phyloP scores from a whole-genome alignment of 106 monocot genomes.

The Apostasia ramifera region DNA sequence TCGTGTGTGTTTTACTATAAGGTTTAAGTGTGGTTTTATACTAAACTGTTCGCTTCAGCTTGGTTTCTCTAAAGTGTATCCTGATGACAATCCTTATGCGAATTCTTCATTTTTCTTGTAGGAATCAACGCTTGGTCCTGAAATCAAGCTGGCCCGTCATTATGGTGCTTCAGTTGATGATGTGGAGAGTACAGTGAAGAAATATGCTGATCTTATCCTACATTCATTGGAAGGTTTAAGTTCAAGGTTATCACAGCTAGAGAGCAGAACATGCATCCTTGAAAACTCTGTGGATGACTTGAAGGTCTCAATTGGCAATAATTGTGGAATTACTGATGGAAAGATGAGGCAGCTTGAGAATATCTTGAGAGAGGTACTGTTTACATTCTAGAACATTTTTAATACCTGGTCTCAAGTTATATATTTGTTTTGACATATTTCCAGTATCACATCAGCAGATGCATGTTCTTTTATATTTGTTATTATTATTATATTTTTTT shows the following conservation, averaged over 20 bases:
- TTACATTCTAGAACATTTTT: background rate
- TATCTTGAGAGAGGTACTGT: constrained; percentile 57
- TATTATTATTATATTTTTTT: too few species aligned
- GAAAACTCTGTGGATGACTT: constrained; percentile 57
- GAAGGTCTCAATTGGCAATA: constrained; percentile 39
- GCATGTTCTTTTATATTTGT: too few species aligned
- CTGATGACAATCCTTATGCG: background rate
- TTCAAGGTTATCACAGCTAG: constrained; percentile 61
- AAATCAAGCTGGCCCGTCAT: constrained; percentile 4
- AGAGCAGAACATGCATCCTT: constrained; percentile 47
- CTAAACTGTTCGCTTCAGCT: background rate
- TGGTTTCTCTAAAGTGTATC: background rate
- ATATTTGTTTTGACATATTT: too few species aligned
- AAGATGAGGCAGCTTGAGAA: constrained; percentile 64
- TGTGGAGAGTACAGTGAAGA: constrained; percentile 57
- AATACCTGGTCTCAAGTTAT: too few species aligned
- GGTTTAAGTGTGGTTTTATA: background rate
- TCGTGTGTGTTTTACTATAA: too few species aligned
- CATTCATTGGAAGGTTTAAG: constrained; percentile 53
- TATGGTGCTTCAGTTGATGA: constrained; percentile 37
- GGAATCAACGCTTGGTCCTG: background rate
- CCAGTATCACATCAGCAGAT: too few species aligned
- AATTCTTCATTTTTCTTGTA: background rate
- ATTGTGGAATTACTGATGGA: constrained; percentile 48
- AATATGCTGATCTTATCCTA: constrained; percentile 49